A percentile compares a stretch with the other conserved stretches of the same genome.
phyloP scores from a whole-genome alignment of 176 grass and related monocot species.

The Alopecurus myosuroides region DNA sequence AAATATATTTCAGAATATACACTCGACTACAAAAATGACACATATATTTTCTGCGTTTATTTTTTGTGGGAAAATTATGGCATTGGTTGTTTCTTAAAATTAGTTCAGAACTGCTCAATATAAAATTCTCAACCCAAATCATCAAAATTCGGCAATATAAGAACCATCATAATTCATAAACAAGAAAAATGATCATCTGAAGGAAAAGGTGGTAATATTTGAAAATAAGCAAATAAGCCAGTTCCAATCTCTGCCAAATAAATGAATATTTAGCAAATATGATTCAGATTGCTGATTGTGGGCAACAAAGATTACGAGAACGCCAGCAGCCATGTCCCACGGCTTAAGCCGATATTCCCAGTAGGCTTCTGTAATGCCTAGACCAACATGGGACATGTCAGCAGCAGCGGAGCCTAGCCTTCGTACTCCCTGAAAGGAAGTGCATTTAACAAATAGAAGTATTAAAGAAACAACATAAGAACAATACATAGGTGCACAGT shows the following conservation, averaged over 20 bases:
- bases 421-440: slow-evolving; percentile 67
- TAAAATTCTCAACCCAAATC: not conserved
- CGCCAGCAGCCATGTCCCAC: slow-evolving; percentile 97
- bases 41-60: too few species aligned
- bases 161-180: not conserved
- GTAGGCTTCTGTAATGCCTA: slow-evolving; percentile 86
- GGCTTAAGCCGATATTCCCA: slow-evolving; percentile 98
- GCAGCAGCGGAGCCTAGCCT: slow-evolving; percentile 85
- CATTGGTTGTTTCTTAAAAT: not conserved
- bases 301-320: slow-evolving; percentile 51
- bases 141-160: not conserved
- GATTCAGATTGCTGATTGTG: not conserved
- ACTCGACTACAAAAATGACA: too few species aligned
- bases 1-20: not conserved
- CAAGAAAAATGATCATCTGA: slow-evolving; percentile 6
- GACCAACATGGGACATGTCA: slow-evolving; percentile 93
- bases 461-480: not conserved
- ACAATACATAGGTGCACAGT: not conserved
- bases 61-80: too few species aligned
- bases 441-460: not conserved
- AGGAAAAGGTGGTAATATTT: not conserved
- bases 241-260: not conserved
- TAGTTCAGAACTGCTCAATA: not conserved
- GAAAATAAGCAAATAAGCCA: not conserved
- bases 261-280: not conserved